Evolutionary conservation across 2,329 filamentous ascomycete genomes (phyloP).

Genomic region (Colletotrichum karsti): DNA sequence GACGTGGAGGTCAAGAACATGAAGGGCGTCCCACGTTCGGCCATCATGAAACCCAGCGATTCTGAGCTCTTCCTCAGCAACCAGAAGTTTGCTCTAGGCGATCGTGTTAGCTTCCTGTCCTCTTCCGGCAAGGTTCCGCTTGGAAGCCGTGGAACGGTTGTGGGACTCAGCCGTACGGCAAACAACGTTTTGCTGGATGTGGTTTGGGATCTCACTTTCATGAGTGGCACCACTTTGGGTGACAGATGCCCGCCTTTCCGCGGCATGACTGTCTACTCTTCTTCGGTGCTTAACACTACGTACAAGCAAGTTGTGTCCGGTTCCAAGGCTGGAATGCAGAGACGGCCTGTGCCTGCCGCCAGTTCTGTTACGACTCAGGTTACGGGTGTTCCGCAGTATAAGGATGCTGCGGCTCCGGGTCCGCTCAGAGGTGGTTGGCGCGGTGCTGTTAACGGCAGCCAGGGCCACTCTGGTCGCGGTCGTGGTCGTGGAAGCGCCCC

Average conservation of each 20-base stretch:
- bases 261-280: constrained; percentile 87
- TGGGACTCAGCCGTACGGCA: constrained; percentile 89
- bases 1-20: constrained; percentile 73
- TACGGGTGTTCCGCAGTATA: constrained; percentile 70
- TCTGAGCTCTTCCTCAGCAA: constrained; percentile 91
- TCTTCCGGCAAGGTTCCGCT: constrained; percentile 96
- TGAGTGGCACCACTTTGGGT: constrained; percentile 93
- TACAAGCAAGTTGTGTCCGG: constrained; percentile 81
- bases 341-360: constrained; percentile 54
- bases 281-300: constrained; percentile 88
- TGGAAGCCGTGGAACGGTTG: constrained; percentile 89
- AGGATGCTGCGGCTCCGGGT: constrained; percentile 61
- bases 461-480: constrained; percentile 41
- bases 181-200: constrained; percentile 86
- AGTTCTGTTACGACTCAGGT: constrained; percentile 62
- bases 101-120: constrained; percentile 92
- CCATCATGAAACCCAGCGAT: constrained; percentile 91
- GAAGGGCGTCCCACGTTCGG: constrained; percentile 83
- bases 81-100: constrained; percentile 85
- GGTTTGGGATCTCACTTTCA: constrained; percentile 93
- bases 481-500: constrained; percentile 45
- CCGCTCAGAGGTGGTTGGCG: constrained; percentile 67
- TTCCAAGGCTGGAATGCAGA: constrained; percentile 66
- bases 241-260: constrained; percentile 93
- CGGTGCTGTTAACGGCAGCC: constrained; percentile 58